A percentile compares a stretch with the other conserved stretches of the same genome.
Evolutionary conservation across 495 filamentous ascomycete genomes (phyloP).

Genomic region (Geoglossum glabrum): DNA sequence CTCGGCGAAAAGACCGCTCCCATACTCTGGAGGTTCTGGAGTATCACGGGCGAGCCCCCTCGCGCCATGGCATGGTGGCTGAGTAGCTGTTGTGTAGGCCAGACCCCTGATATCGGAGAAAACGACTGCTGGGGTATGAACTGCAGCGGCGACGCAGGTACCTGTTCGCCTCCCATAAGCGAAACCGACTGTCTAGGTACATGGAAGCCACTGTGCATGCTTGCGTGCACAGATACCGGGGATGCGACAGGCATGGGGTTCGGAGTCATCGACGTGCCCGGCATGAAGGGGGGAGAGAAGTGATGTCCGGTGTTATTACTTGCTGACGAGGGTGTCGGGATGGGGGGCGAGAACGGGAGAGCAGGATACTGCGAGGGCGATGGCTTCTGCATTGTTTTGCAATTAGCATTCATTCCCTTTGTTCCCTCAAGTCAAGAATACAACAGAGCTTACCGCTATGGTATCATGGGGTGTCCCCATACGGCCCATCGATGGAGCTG

Average conservation of each 20-base stretch:
- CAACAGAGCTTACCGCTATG: background rate
- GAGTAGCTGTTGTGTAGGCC: slow-evolving; percentile 34
- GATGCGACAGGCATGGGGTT: slow-evolving; percentile 24
- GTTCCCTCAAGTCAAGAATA: background rate
- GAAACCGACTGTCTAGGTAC: slow-evolving; percentile 31
- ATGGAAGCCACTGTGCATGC: slow-evolving; percentile 25
- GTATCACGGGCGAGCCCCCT: slow-evolving; percentile 32
- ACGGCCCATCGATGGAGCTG: slow-evolving; percentile 30
- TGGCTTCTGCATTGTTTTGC: slow-evolving; percentile 14
- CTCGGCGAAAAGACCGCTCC: slow-evolving; percentile 28
- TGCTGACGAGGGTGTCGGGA: slow-evolving; percentile 42
- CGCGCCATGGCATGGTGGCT: slow-evolving; percentile 29
- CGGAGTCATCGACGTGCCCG: slow-evolving; percentile 26
- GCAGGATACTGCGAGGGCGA: slow-evolving; percentile 40
- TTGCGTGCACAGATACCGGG: background rate
- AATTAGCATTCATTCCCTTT: background rate
- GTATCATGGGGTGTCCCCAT: background rate
- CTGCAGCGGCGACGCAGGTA: slow-evolving; percentile 8
- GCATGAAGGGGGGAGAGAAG: slow-evolving; percentile 35
- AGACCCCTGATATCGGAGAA: slow-evolving; percentile 17
- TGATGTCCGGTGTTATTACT: slow-evolving; percentile 41
- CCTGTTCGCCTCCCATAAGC: slow-evolving; percentile 18
- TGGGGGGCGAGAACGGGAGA: slow-evolving; percentile 53
- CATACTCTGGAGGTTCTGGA: slow-evolving; percentile 22
- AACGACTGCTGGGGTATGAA: slow-evolving; percentile 12